A percentile compares a stretch with the other conserved stretches of the same genome.
phyloP scores from a whole-genome alignment of 106 monocot genomes.

The Vanilla planifolia region DNA sequence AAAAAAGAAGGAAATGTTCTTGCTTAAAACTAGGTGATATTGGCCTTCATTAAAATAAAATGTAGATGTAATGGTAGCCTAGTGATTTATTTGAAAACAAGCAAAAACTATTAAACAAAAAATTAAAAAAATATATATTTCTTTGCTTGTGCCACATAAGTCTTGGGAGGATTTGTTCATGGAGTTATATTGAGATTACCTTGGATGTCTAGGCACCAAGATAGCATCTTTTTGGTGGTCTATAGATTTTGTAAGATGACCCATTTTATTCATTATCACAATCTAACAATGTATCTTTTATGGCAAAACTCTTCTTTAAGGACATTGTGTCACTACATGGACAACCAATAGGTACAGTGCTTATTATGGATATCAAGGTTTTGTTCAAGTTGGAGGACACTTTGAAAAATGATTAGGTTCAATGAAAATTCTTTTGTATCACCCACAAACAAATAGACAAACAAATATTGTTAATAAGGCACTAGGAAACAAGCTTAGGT shows the following conservation, averaged over 20 bases:
- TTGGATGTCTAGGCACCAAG: neutral
- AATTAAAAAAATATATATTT: neutral
- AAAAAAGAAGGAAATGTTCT: no score
- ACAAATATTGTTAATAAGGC: neutral
- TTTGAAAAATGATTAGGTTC: neutral
- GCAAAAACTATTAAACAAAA: neutral
- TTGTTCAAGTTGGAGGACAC: neutral
- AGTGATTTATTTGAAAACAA: neutral
- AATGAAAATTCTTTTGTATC: neutral
- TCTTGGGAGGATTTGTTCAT: neutral
- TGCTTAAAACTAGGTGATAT: no score
- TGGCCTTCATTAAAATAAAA: no score
- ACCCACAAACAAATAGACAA: no score
- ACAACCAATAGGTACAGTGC: neutral
- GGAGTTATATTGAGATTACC: neutral
- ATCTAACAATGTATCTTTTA: neutral
- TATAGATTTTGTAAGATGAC: neutral
- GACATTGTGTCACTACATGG: neutral
- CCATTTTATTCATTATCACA: neutral
- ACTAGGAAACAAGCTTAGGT: neutral
- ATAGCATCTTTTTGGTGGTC: neutral
- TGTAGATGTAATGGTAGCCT: no score
- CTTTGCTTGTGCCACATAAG: neutral
- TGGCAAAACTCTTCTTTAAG: neutral
- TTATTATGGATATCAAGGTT: neutral